These are phyloP conservation scores for Cichorium intybus DNA, from an alignment of 140 eudicot genomes.

Conservation along the genomic window DNA sequence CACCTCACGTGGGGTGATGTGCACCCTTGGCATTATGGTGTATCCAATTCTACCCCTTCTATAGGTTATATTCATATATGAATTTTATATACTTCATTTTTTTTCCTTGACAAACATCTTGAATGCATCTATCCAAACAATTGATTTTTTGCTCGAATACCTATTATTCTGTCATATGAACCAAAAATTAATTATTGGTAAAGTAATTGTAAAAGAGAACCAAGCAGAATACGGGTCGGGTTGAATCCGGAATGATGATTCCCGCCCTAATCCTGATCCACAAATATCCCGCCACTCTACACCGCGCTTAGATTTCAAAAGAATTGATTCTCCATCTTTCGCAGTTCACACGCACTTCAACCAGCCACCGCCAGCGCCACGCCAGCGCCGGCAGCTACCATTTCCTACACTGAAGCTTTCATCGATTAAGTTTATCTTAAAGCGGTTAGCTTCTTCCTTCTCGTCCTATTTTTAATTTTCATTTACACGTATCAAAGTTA, in stretches of 20 bases:
- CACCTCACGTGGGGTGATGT: too few relatives aligned
- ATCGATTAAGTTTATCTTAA: conserved; percentile 2
- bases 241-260: neutral
- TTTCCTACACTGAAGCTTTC: conserved; percentile 1
- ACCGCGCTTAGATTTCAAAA: conserved; percentile 5
- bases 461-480: neutral
- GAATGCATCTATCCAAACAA: too few relatives aligned
- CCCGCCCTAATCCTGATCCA: conserved; percentile 9
- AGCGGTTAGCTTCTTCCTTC: conserved; percentile 12
- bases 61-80: too few relatives aligned
- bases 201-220: neutral
- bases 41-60: too few relatives aligned
- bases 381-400: neutral
- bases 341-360: neutral
- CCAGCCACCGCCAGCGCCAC: conserved; percentile 3
- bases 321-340: neutral
- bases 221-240: neutral
- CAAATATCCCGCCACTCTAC: conserved; percentile 18
- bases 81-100: too few relatives aligned
- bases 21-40: too few relatives aligned
- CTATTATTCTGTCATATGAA: too few relatives aligned
- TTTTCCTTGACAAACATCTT: too few relatives aligned
- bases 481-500: neutral
- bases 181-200: too few relatives aligned
- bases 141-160: too few relatives aligned